Percentiles rank a stretch among this genome's conserved stretches.
Evolutionary conservation across 352 stramenopile species (phyloP).

Genomic region (Hyaloperonospora brassicae): DNA sequence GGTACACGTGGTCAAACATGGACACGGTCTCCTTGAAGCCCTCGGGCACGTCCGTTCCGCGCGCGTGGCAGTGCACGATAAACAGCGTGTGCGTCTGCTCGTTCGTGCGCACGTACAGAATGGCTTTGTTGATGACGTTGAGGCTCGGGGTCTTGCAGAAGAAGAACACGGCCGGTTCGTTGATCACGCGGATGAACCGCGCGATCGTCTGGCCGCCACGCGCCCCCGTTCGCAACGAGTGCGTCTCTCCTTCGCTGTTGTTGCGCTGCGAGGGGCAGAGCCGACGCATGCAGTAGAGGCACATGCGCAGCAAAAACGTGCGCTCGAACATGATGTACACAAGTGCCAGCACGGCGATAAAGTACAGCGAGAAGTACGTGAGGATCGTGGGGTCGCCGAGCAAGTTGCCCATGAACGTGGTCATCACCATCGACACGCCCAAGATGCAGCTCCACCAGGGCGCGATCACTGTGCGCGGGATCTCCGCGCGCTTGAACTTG

Average conservation of each 20-base stretch:
- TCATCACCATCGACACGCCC: slow-evolving; percentile 73
- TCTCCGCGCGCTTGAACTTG: slow-evolving; percentile 90
- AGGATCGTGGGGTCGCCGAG: slow-evolving; percentile 80
- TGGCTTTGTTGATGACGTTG: slow-evolving; percentile 92
- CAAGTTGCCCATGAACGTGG: slow-evolving; percentile 80
- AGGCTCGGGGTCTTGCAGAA: slow-evolving; percentile 91
- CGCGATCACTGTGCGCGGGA: slow-evolving; percentile 82
- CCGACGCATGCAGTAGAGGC: slow-evolving; percentile 67
- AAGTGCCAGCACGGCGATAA: slow-evolving; percentile 67
- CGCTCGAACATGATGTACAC: slow-evolving; percentile 87
- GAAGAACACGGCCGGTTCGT: slow-evolving; percentile 89
- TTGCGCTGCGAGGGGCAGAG: slow-evolving; percentile 61
- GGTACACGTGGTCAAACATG: slow-evolving; percentile 91
- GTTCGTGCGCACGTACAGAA: slow-evolving; percentile 92
- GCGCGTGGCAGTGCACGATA: slow-evolving; percentile 86
- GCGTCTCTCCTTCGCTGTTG: slow-evolving; percentile 32
- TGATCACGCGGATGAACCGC: slow-evolving; percentile 76
- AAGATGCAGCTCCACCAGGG: slow-evolving; percentile 85
- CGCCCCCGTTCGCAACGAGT: slow-evolving; percentile 62
- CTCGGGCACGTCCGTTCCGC: slow-evolving; percentile 44
- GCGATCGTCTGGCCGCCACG: slow-evolving; percentile 81
- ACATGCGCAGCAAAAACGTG: slow-evolving; percentile 78
- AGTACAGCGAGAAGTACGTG: slow-evolving; percentile 87
- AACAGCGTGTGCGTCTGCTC: slow-evolving; percentile 88
- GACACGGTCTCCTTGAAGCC: slow-evolving; percentile 82